Evolutionary conservation across 2,329 filamentous ascomycete species (phyloP), one percentile per base, ranked within the genome.

Genomic region (Cordyceps militaris): DNA sequence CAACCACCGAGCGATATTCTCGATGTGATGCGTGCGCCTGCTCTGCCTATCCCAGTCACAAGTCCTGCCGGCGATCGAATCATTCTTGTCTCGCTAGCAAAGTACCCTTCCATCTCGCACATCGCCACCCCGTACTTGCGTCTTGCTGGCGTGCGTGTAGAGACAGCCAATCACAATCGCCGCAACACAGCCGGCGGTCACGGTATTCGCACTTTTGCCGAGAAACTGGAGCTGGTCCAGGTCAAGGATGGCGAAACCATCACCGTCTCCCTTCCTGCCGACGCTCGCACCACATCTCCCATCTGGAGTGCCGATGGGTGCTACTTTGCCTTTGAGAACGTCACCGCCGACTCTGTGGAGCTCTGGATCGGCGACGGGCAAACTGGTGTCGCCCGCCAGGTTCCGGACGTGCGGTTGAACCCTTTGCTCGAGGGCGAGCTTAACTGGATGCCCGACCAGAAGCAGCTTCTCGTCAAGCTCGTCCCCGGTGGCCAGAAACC

Each of bases 11-110:
- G 30, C 36, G 6, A 42, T n/a, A 49, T 56, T 16, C 34, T 56
- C 30, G 46, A 56, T 34, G 54, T 56, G n/a, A 56, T 56, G 54
- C 54, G 32, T 14, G 54, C 54, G 19, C 46, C 54, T 32, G n/a
- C 54, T 10, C 24, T 56, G 43, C 54, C 54, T 9, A 24, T 34
- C 19, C 36, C 34, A 8, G 34, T 42, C 11, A 11, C 43, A 10
- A 56, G 44, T 30, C 54, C 54, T n/a, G n/a, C 54, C 10, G 43
- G 43, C 11, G 44, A 56, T 43, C 13, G 54, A 7, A 42, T 49
- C 44, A 50, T 56, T 26, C 46, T 56, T 3, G 54, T 56, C 21
- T 56, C 44, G 34, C 36, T 24, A 9, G 30, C 32, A n/a, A 56
- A 49, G 19, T 56, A 56, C 36, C 54, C 54, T 1, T 43, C 44